Evolutionary conservation across 2,329 filamentous ascomycete genomes (phyloP), one percentile per base, ranked within the genome.

Genomic region (Pezicula neosporulosa): DNA sequence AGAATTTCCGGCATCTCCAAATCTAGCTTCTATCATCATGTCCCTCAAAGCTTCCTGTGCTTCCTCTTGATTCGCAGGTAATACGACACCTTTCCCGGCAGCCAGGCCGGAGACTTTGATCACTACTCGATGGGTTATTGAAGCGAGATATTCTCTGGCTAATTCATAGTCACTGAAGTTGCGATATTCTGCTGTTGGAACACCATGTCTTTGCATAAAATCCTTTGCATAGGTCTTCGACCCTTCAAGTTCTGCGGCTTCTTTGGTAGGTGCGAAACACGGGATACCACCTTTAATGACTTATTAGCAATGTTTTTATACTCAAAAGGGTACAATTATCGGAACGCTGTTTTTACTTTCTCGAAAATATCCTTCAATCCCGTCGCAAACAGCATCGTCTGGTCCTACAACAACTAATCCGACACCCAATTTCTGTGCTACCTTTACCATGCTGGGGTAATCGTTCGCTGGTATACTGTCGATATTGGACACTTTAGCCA

Each of bases 171-270:
- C 79, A 68, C 76, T 81, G 66, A 97, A 96, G 73, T 93, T 96
- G 69, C 86, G 81, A 72, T 95, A 97, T 33, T 81, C 82, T n/a
- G 93, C 92, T 1, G 92, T 97, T 30, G 92, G 90, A 62, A 97
- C 94, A 62, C 79, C 78, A 72, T 94, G 84, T 56, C 86, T 83
- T 69, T 87, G 85, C 92, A 97, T 97, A 66, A 97, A 96, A 70
- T 96, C 90, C 69, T 97, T 97, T 57, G 88, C 90, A 70, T 93
- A 96, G n/a, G 90, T 89, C 76, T 97, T 97, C 72, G 88, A 93
- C 55, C 92, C 92, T 72, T 97, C 92, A 78, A 97, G 88, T 42
- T 81, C 80, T 16, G 92, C 91, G 24, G 92, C 91, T 50, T 83
- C 83, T 71, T 87, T 83, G 51, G 83, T 87, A 10, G 92, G 93